Evolutionary conservation across 2,329 filamentous ascomycete species (phyloP).

Genomic region (Calonectria pteridis): DNA sequence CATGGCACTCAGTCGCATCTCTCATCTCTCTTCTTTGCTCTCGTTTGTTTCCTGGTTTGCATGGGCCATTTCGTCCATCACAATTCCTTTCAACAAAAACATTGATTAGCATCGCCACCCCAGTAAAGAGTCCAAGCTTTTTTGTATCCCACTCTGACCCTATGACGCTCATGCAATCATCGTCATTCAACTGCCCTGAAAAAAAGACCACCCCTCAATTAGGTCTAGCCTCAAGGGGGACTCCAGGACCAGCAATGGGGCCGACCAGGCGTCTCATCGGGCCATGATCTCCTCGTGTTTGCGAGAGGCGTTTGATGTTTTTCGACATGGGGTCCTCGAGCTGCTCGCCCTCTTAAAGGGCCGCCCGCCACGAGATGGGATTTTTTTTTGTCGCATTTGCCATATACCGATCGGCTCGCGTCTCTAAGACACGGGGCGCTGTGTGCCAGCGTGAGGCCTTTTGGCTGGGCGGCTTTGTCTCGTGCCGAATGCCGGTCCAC

Average conservation of each 20-base stretch:
- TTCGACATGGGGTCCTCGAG: not conserved
- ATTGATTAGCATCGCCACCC: not conserved
- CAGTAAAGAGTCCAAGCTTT: not conserved
- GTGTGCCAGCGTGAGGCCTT: not conserved
- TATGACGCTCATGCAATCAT: conserved; percentile 13
- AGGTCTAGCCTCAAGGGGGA: not conserved
- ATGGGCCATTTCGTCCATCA: not conserved
- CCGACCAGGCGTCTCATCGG: conserved; percentile 5
- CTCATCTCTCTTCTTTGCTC: not conserved
- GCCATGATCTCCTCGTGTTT: conserved; percentile 6
- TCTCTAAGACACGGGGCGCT: not conserved
- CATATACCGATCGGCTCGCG: not conserved
- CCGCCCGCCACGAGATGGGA: not conserved
- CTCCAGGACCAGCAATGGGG: conserved; percentile 5
- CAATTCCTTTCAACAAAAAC: not conserved
- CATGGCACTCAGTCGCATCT: not conserved
- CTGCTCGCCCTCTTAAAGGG: not conserved
- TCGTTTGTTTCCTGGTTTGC: not conserved
- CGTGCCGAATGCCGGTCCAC: not conserved
- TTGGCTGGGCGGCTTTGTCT: not conserved
- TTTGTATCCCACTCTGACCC: not conserved
- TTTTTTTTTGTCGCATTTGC: not conserved
- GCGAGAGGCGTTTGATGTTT: not conserved
- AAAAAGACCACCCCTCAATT: not conserved
- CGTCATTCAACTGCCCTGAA: not conserved